phyloP scores from a whole-genome alignment of 768 basidiomycete genomes.

The Agrocybe chaxingu region DNA sequence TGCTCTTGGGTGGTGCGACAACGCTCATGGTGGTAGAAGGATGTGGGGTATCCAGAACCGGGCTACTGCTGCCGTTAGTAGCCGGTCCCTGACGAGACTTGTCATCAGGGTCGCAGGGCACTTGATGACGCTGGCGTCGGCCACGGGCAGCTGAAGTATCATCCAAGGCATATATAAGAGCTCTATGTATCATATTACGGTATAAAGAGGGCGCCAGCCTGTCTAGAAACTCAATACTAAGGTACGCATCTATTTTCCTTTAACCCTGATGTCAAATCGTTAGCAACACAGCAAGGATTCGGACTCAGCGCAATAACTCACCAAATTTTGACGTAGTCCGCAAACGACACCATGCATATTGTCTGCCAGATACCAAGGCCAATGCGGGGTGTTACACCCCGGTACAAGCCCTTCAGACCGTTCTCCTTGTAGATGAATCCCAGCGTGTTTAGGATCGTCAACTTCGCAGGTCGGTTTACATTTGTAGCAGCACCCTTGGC shows the following conservation, averaged over 20 bases:
- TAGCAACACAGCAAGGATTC: constrained; percentile 4
- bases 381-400: constrained; percentile 96
- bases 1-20: constrained; percentile 19
- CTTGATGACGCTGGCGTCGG: neutral
- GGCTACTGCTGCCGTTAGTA: constrained; percentile 9
- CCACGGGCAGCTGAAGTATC: neutral
- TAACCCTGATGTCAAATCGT: constrained; percentile 41
- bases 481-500: constrained; percentile 70
- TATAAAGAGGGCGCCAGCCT: constrained; percentile 15
- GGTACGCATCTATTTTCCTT: constrained; percentile 31
- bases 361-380: constrained; percentile 97
- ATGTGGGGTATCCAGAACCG: constrained; percentile 12
- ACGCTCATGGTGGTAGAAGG: constrained; percentile 35
- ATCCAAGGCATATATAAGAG: constrained; percentile 7
- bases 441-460: constrained; percentile 89
- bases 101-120: neutral
- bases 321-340: constrained; percentile 93
- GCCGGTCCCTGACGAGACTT: constrained; percentile 10
- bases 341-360: constrained; percentile 98
- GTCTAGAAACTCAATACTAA: constrained; percentile 12
- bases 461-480: constrained; percentile 83
- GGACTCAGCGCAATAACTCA: constrained; percentile 23
- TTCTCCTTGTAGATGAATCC: constrained; percentile 96
- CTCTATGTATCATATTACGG: constrained; percentile 19
- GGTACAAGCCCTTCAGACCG: constrained; percentile 94